Conservation (phyloP, 164 flowering plant species). For the Liriodendron chinense region DNA sequence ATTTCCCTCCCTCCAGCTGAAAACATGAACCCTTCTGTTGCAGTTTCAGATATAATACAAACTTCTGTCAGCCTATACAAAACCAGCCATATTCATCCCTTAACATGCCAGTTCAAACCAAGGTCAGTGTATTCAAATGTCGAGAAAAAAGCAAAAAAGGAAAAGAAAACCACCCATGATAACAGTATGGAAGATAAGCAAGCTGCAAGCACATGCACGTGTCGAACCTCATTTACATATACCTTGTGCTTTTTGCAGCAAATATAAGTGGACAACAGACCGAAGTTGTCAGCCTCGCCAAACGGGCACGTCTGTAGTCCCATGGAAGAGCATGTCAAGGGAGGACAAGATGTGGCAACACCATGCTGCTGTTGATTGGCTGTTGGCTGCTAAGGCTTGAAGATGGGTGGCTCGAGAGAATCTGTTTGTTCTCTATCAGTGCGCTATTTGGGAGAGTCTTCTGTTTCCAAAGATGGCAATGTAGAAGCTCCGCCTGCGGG, state of each 20-base stretch:
- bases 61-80: slow-evolving; percentile 47
- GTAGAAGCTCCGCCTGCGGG: slow-evolving; percentile 85
- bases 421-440: background rate
- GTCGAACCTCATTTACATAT: slow-evolving; percentile 29
- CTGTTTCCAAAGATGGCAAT: slow-evolving; percentile 12
- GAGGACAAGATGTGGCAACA: slow-evolving; percentile 26
- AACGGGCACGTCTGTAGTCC: background rate
- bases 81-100: slow-evolving; percentile 14
- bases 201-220: background rate
- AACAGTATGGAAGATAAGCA: background rate
- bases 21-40: slow-evolving; percentile 22
- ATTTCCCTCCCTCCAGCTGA: background rate
- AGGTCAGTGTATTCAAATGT: slow-evolving; percentile 17
- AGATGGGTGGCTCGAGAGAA: slow-evolving; percentile 22
- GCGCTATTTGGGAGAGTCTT: background rate
- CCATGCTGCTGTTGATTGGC: slow-evolving; percentile 55
- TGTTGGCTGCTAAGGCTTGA: slow-evolving; percentile 35
- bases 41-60: slow-evolving; percentile 41
- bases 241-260: slow-evolving; percentile 18
- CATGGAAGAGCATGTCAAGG: slow-evolving; percentile 28
- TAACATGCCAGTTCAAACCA: slow-evolving; percentile 25
- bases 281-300: background rate
- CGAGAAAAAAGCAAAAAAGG: too few species aligned
- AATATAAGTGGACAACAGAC: slow-evolving; percentile 14
- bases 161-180: slow-evolving; percentile 20